phyloP scores from a whole-genome alignment of 805 yeast genomes.

The Lipomyces chichibuensis region DNA sequence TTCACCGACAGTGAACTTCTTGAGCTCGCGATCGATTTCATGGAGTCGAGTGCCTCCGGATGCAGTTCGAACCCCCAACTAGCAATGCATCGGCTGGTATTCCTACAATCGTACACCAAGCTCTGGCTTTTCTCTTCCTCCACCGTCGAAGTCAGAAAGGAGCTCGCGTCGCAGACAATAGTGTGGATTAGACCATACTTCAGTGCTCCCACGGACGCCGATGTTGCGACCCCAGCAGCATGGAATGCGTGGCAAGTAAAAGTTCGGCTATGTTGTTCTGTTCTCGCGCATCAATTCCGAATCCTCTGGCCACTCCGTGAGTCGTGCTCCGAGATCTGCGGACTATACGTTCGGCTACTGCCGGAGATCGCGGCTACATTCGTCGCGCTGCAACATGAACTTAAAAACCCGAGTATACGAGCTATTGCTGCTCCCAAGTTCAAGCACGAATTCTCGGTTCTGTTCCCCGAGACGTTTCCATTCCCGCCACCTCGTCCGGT shows the following conservation, averaged over 20 bases:
- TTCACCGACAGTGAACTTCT: slow-evolving; percentile 44
- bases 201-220: slow-evolving; percentile 15
- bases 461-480: slow-evolving; percentile 70
- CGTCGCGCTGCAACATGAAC: slow-evolving; percentile 36
- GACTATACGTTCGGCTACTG: slow-evolving; percentile 41
- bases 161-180: slow-evolving; percentile 19
- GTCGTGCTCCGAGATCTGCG: slow-evolving; percentile 38
- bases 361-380: slow-evolving; percentile 42
- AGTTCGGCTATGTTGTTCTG: slow-evolving; percentile 39
- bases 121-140: slow-evolving; percentile 37
- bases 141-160: neutral
- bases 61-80: slow-evolving; percentile 31
- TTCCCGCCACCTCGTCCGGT: slow-evolving; percentile 58
- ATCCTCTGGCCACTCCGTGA: slow-evolving; percentile 41
- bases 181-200: slow-evolving; percentile 28
- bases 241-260: slow-evolving; percentile 37
- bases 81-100: slow-evolving; percentile 46
- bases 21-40: slow-evolving; percentile 42
- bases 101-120: slow-evolving; percentile 52
- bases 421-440: slow-evolving; percentile 37
- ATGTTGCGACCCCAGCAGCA: slow-evolving; percentile 5
- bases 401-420: slow-evolving; percentile 3
- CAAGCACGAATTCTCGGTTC: slow-evolving; percentile 43
- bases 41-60: slow-evolving; percentile 20
- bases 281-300: slow-evolving; percentile 40